Conservation (phyloP, 257 asterid genomes). For the Fraxinus pennsylvanica region DNA sequence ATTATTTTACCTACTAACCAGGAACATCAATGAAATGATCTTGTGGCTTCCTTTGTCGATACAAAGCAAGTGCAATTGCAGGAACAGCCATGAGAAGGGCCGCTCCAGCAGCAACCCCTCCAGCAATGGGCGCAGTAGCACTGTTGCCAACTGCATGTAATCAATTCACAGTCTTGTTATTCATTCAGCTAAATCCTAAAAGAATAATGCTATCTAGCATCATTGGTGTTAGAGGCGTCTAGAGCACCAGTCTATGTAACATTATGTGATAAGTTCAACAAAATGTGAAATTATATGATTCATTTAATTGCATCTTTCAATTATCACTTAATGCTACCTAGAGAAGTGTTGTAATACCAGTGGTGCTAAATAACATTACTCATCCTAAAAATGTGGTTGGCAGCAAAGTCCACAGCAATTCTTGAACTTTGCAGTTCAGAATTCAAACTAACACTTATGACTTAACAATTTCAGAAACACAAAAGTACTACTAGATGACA, state of each 20-base stretch:
- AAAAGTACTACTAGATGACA: no score
- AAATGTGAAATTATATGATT: no score
- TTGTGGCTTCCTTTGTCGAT: conserved; percentile 72
- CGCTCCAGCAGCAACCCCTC: conserved; percentile 91
- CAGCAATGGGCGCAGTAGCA: conserved; percentile 84
- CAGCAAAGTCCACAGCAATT: neutral
- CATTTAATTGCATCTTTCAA: no score
- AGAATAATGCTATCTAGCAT: no score
- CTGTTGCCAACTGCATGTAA: conserved; percentile 60
- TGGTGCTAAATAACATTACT: no score
- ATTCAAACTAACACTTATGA: conserved; percentile 1
- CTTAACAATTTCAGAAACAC: neutral
- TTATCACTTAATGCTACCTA: no score
- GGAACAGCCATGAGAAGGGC: conserved; percentile 89
- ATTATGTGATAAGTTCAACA: no score
- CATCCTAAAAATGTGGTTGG: neutral
- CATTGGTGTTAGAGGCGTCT: no score
- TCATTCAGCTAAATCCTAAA: conserved; percentile 1
- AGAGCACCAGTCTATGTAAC: no score
- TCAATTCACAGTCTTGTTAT: conserved; percentile 11
- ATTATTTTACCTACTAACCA: conserved; percentile 52
- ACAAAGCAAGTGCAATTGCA: conserved; percentile 72
- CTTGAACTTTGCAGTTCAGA: conserved; percentile 17
- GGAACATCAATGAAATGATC: conserved; percentile 94
- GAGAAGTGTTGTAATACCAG: no score